These are phyloP conservation scores for Podila epicladia DNA, from an alignment of 192 early-diverging fungal genomes.

Conservation along the genomic window DNA sequence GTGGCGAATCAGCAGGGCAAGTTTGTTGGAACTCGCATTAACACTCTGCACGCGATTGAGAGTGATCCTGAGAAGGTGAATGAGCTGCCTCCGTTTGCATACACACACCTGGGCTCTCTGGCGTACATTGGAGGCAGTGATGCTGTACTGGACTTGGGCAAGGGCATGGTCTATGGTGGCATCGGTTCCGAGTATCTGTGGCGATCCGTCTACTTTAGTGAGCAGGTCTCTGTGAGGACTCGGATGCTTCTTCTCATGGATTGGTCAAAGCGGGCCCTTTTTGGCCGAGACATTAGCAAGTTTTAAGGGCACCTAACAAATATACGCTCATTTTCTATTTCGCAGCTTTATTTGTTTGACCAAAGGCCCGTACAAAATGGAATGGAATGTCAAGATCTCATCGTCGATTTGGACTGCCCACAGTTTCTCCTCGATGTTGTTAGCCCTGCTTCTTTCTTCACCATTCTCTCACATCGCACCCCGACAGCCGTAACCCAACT, in stretches of 20 bases:
- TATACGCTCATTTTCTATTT: background rate
- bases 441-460: background rate
- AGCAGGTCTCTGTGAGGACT: conserved; percentile 59
- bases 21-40: conserved; percentile 57
- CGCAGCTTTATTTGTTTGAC: background rate
- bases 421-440: background rate
- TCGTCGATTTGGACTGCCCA: background rate
- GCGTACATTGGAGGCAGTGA: conserved; percentile 76
- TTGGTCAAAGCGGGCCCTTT: conserved; percentile 57
- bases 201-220: conserved; percentile 66
- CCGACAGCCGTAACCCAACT: background rate
- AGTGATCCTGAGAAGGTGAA: conserved; percentile 30
- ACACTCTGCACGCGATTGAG: conserved; percentile 37
- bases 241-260: conserved; percentile 48
- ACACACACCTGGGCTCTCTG: conserved; percentile 71
- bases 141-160: conserved; percentile 62
- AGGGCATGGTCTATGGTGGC: conserved; percentile 60
- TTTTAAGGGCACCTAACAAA: conserved; percentile 22
- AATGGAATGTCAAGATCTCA: background rate
- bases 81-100: conserved; percentile 63
- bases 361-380: background rate
- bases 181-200: conserved; percentile 65
- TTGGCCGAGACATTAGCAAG: conserved; percentile 60
- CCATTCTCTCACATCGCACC: background rate
- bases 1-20: conserved; percentile 66